Evolutionary conservation across 768 basidiomycete genomes (phyloP).

Genomic region (Psilocybe subaeruginosa): DNA sequence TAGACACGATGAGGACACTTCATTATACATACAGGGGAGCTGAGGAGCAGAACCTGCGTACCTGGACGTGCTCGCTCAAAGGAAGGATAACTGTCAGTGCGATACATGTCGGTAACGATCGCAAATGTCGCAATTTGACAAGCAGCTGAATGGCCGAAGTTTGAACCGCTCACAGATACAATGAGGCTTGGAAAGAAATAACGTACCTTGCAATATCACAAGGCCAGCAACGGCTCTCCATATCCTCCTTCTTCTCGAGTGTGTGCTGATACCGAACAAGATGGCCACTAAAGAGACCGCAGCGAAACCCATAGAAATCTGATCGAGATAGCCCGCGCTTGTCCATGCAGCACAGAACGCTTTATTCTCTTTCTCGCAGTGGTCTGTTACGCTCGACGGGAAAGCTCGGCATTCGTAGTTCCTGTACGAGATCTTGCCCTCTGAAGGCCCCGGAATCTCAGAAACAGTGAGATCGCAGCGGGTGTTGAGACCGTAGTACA

Average conservation of each 20-base stretch:
- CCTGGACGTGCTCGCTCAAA: constrained; percentile 66
- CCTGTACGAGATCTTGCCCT: constrained; percentile 50
- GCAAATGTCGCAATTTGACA: constrained; percentile 65
- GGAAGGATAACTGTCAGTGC: constrained; percentile 42
- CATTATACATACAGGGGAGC: neutral
- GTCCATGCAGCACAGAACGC: constrained; percentile 70
- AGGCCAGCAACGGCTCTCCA: constrained; percentile 77
- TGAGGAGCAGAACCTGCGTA: constrained; percentile 30
- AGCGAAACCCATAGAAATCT: constrained; percentile 67
- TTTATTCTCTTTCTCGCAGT: constrained; percentile 54
- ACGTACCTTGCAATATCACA: constrained; percentile 60
- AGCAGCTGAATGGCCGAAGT: constrained; percentile 38
- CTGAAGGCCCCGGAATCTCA: constrained; percentile 46
- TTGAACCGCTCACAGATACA: neutral
- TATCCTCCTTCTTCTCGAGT: constrained; percentile 72
- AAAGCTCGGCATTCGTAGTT: constrained; percentile 68
- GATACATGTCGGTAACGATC: constrained; percentile 65
- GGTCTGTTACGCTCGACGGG: constrained; percentile 54
- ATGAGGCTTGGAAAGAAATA: neutral
- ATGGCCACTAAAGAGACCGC: constrained; percentile 59
- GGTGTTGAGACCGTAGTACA: constrained; percentile 60
- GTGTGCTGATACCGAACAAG: constrained; percentile 71
- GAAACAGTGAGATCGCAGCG: constrained; percentile 59
- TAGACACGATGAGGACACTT: neutral
- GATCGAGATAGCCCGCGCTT: constrained; percentile 68